Base-by-base conservation (phyloP, 176 grass and related monocot genomes). In the Carex myosuroides region DNA sequence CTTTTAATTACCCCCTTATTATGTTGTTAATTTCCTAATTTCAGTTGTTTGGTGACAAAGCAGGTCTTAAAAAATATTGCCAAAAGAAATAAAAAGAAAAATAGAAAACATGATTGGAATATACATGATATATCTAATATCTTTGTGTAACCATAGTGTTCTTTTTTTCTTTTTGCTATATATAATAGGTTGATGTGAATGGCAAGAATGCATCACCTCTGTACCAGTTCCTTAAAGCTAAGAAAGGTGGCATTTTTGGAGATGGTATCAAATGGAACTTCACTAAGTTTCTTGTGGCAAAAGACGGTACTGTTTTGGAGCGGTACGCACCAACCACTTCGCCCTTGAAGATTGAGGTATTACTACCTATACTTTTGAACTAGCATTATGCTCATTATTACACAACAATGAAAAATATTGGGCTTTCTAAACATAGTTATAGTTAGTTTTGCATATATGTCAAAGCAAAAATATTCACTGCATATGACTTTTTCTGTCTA, bases 251-350 rank as follows among this genome's bases (percentile, higher is more conserved):
- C 48, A 66, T 83, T 64, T 83, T 87, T 33, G 86, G 86, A 26
- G 66, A 87, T 64, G 64, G 52, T 72, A 87, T 87, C 78, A 87
- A 87, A 56, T 87, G 86, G 79, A 87, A 87, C 68, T 87, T 87
- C 86, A 87, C 79, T 35, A 87, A 87, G 41, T 87, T 87, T 87
- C 79, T 87, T 33, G 79, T 83, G 13, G 65, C 52, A 11, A 83
- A 83, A 46, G 79, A 87, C 33, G 86, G 86, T 60, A 87, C 66
- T 8, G 37, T 87, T 20, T 32, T 83, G 50, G 79, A 87, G 79
- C 57, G 86, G 50, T 87, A 83, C 42, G 86, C 79, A 77, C 86
- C 86, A 21, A 87, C 79, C 37, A 87, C 79, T 83, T 87, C 79
- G 13, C 79, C 79, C 6, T 71, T 74, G 59, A 87, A 87, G 35